Percentiles rank a stretch among this genome's conserved stretches.
These are phyloP conservation scores for Eucalyptus brandiana DNA, from an alignment of 345 rosid genomes.

Conservation along the genomic window DNA sequence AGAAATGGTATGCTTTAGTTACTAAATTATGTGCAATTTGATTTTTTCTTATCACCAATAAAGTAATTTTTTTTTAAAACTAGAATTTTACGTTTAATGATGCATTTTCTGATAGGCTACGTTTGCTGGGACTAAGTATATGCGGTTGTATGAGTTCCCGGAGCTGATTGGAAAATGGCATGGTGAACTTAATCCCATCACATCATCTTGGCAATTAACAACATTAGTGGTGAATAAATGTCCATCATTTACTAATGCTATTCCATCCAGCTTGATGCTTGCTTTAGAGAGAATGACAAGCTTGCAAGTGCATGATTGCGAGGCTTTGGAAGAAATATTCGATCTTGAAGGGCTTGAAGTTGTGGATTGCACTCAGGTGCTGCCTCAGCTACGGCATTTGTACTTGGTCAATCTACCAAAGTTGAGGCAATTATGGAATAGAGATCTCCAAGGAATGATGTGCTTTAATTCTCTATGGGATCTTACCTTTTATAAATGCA, in stretches of 20 bases:
- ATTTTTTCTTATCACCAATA: too few species aligned
- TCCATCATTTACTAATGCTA: not conserved
- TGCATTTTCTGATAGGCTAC: rapidly evolving
- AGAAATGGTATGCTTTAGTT: not conserved
- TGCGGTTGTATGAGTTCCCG: rapidly evolving
- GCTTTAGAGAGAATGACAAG: not conserved
- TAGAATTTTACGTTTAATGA: not conserved
- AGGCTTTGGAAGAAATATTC: not conserved
- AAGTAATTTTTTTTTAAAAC: not conserved
- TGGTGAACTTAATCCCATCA: rapidly evolving
- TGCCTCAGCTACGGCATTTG: rapidly evolving
- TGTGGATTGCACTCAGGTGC: not conserved
- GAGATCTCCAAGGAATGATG: not conserved
- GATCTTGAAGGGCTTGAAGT: not conserved
- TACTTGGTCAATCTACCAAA: not conserved
- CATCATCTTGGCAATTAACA: not conserved
- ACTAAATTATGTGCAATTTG: too few species aligned
- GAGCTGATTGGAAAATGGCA: not conserved
- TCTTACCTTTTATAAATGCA: too few species aligned
- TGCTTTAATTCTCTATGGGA: rapidly evolving
- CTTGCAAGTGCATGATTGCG: not conserved
- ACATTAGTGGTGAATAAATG: not conserved
- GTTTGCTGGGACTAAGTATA: rapidly evolving
- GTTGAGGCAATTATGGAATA: not conserved
- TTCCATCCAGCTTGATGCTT: not conserved